Evolutionary conservation across 2,329 filamentous ascomycete species (phyloP), one percentile per base, ranked within the genome.

Genomic region (Pezicula radicicola): DNA sequence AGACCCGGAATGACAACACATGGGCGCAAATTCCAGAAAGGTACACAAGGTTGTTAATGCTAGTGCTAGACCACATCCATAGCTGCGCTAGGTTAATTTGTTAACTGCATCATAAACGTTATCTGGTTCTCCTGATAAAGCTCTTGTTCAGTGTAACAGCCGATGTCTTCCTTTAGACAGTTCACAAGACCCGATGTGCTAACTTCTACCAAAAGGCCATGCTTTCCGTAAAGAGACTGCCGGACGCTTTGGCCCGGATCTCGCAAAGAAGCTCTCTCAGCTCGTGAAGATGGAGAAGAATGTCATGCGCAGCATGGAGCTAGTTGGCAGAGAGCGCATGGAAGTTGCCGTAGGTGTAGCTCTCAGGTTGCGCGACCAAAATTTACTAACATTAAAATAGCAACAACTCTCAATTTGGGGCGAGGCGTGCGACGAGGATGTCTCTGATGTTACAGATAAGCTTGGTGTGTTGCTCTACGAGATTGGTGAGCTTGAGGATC

Each of bases 281-380:
- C 83, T 99, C 49, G 94, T 99, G 58, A 99, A 99, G 84, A 99
- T 99, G 94, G 94, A 99, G 78, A 99, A 99, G 85, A 97, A 99
- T 70, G 90, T 97, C 52, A 99, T 99, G 94, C 91, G 94, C 72
- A 97, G 91, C 70, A 86, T 97, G 80, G 94, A 99, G 71, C 81
- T 91, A 46, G 94, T 97, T 49, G 91, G 91, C 43, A 87, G 91
- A 67, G 94, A 99, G 79, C 87, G 94, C 64, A 97, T 97, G 91
- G 94, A 97, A 66, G 93, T 97, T 61, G 94, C 94, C 67, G 91
- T 96, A 88, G 67, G 90, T 81, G 39, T 21, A n/a, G 12, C 19
- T 12, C 12, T 12, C 7, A 7, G 46, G 41, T n/a, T 2, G 6
- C 36, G 35, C 30, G 33, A 18, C 27, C 21, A 28, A 9, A 57